Evolutionary conservation across 2,329 filamentous ascomycete species (phyloP), one percentile per base, ranked within the genome.

Genomic region (Tolypocladium cylindrosporum): DNA sequence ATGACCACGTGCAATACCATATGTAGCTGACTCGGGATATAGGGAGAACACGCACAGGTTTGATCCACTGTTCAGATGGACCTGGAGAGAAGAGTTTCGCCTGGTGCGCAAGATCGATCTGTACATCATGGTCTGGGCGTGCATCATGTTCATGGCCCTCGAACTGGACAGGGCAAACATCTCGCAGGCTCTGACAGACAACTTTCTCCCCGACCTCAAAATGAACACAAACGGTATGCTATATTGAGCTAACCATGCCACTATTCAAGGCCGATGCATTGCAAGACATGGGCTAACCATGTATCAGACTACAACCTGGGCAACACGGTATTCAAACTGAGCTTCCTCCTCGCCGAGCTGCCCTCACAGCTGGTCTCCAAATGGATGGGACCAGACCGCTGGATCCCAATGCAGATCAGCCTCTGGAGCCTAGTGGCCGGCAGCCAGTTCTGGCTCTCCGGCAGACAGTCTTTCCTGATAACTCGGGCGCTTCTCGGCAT

Each of bases 351-450:
- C 48, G 69, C 71, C 19, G 71, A 73, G 56, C 72, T 87, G 0
- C 84, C 84, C 0, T 85, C 82, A 0, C 83, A 87, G 64, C 72
- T 87, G 19, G 72, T 86, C 43, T 76, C 73, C 59, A 83, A 86
- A 66, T 83, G 75, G 75, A 67, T 82, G 56, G 83, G 79, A 0
- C 80, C 80, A 0, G 82, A 85, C 61, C 75, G 79, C 34, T 85
- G 81, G 81, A 84, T 85, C 55, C 83, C 83, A 0, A 70, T 79
- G 55, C 81, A 83, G 63, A 82, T 86, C 73, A 69, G 77, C 6
- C 72, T 77, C 4, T 84, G 80, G 81, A 82, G 78, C 62, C 62
- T 83, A 4, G 76, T 84, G 8, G 77, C 82, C 0, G 68, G 71
- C 11, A 71, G 71, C 5, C 81, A 83, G 64, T 77, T 71, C 56